Percentiles rank a stretch among this genome's conserved stretches.
phyloP scores from a whole-genome alignment of 73 alveolate genomes.

The Paramecium bursaria region DNA sequence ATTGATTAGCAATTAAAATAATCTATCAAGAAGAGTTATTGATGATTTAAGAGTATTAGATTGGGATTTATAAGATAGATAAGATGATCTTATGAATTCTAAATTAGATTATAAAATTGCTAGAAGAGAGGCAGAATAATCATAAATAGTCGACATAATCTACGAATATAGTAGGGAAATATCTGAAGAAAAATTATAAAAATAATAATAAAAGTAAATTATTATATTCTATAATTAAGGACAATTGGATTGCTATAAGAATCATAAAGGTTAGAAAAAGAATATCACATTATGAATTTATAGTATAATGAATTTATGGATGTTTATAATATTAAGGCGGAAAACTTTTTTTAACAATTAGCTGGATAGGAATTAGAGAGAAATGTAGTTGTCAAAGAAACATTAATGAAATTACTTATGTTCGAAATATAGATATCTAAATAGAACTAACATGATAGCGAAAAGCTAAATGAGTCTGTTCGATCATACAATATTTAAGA shows the following conservation, averaged over 20 bases:
- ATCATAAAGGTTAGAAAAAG: neutral
- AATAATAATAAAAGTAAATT: neutral
- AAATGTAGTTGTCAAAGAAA: conserved; percentile 7
- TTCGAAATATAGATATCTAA: neutral
- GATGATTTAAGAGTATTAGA: conserved; percentile 40
- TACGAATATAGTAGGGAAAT: neutral
- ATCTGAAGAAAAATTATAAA: conserved; percentile 26
- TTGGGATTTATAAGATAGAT: conserved; percentile 49
- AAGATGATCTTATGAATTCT: conserved; percentile 1
- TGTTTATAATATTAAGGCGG: conserved; percentile 13
- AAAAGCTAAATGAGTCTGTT: conserved; percentile 15
- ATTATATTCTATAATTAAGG: neutral
- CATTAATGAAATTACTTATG: conserved; percentile 9
- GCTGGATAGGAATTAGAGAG: neutral
- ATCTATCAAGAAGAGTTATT: neutral
- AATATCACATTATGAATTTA: neutral
- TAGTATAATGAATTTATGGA: conserved; percentile 45
- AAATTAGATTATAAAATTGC: conserved; percentile 19
- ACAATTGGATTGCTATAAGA: neutral
- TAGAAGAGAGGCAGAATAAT: conserved; percentile 18
- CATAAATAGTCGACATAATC: conserved; percentile 9
- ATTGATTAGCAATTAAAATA: neutral
- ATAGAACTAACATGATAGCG: neutral
- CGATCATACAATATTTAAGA: conserved; percentile 5
- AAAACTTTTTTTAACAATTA: neutral